Percentiles rank a stretch among this genome's conserved stretches.
phyloP scores from a whole-genome alignment of 2,329 filamentous ascomycete genomes.

The Sporothrix humicola region DNA sequence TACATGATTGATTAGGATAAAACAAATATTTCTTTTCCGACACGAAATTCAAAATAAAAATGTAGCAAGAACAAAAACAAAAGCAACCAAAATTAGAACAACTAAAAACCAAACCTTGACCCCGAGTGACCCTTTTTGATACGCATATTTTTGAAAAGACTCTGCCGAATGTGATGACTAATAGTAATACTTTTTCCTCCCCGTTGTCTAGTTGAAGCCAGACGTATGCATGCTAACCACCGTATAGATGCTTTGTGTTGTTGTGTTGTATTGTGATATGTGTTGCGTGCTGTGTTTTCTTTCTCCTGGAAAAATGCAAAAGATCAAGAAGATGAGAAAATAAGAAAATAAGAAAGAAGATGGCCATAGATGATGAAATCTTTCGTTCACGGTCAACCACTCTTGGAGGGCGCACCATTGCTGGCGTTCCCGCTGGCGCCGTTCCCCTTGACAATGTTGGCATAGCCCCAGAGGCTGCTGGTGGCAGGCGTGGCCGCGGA shows the following conservation, averaged over 20 bases:
- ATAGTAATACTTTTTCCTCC: not conserved
- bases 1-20: not conserved
- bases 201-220: too few relatives aligned
- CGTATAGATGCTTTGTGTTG: too few relatives aligned
- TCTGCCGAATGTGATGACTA: not conserved
- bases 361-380: too few relatives aligned
- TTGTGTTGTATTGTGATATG: too few relatives aligned
- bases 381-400: not conserved
- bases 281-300: too few relatives aligned
- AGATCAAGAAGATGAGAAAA: too few relatives aligned
- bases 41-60: not conserved
- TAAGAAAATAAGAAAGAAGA: too few relatives aligned
- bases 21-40: not conserved
- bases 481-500: constrained; percentile 26
- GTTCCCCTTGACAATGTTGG: constrained; percentile 39
- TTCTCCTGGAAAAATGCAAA: too few relatives aligned
- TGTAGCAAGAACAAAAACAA: not conserved
- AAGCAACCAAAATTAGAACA: not conserved
- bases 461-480: constrained; percentile 45
- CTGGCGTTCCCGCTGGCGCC: constrained; percentile 24
- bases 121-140: not conserved
- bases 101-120: not conserved
- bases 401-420: not conserved
- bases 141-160: not conserved
- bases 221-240: not conserved